Evolutionary conservation across 2,329 filamentous ascomycete species (phyloP).

Genomic region (Aspergillus luchuensis): DNA sequence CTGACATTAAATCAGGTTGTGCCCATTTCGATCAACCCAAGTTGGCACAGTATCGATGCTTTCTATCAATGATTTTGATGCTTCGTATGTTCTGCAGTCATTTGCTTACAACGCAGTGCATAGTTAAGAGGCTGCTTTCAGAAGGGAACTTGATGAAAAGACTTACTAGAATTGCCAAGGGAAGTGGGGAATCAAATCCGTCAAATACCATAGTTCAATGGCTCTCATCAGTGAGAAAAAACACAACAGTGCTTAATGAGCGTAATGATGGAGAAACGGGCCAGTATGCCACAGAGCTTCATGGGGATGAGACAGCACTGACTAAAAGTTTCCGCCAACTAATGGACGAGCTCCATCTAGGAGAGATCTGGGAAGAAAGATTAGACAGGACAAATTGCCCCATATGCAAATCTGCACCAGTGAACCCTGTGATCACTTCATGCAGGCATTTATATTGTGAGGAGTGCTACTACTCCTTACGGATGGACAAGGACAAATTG

Average conservation of each 20-base stretch:
- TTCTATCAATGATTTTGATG: conserved; percentile 51
- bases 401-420: conserved; percentile 45
- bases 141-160: conserved; percentile 47
- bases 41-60: conserved; percentile 38
- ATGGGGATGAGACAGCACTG: conserved; percentile 17
- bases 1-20: conserved; percentile 35
- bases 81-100: conserved; percentile 57
- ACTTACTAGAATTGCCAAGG: conserved; percentile 39
- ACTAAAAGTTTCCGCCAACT: conserved; percentile 45
- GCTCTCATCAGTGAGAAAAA: conserved; percentile 28
- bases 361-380: conserved; percentile 40
- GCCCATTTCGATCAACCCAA: conserved; percentile 10
- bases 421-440: conserved; percentile 48
- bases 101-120: conserved; percentile 50
- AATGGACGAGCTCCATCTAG: conserved; percentile 37
- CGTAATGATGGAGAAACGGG: background rate
- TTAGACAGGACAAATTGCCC: conserved; percentile 42
- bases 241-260: background rate
- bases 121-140: conserved; percentile 50
- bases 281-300: background rate
- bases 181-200: conserved; percentile 22
- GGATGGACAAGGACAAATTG: conserved; percentile 21
- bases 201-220: conserved; percentile 30
- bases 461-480: conserved; percentile 44
- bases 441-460: conserved; percentile 61